Evolutionary conservation across 2,329 filamentous ascomycete genomes (phyloP), one percentile per base, ranked within the genome.

Genomic region (Didymella lethalis): DNA sequence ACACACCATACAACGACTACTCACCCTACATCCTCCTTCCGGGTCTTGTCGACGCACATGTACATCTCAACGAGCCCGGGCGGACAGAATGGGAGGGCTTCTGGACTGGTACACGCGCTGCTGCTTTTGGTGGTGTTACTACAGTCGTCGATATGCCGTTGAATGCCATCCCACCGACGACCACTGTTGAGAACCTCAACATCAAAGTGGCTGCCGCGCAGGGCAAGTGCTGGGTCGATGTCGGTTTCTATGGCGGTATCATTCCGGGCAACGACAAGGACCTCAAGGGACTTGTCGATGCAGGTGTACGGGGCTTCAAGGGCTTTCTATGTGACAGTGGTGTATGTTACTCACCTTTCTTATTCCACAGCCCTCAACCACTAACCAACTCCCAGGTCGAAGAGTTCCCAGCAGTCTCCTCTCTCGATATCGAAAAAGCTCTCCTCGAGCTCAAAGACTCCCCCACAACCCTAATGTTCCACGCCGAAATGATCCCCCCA

Each of bases 81-180:
- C 87, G 95, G 57, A 97, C 94, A 51, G 94, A 97, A 85, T 98
- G 95, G 95, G 95, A 99, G 75, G 95, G 95, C 11, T 99, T 99
- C 82, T 91, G 90, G 82, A 97, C 93, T 0, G 95, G 95, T 48
- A 98, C 95, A 25, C 86, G 91, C 69, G 95, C 95, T 32, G 95
- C 95, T 4, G 95, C 95, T 11, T 96, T 94, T 69, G 95, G 95
- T 40, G 95, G 95, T 69, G 95, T 98, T 26, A 99, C 95, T 4
- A 98, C 95, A 0, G 93, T 99, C 10, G 83, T 99, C 71, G 95
- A 98, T 78, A 99, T 99, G 95, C 95, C 95, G 32, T 79, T 98
- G 62, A 99, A 99, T 79, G 93, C 94, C 48, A 96, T 99, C 40
- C 95, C 95, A 34, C 95, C 95, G 0, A 99, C 95, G 0, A 98